These are phyloP conservation scores for Tagetes erecta DNA, from an alignment of 129 eudicot species.

Conservation along the genomic window DNA sequence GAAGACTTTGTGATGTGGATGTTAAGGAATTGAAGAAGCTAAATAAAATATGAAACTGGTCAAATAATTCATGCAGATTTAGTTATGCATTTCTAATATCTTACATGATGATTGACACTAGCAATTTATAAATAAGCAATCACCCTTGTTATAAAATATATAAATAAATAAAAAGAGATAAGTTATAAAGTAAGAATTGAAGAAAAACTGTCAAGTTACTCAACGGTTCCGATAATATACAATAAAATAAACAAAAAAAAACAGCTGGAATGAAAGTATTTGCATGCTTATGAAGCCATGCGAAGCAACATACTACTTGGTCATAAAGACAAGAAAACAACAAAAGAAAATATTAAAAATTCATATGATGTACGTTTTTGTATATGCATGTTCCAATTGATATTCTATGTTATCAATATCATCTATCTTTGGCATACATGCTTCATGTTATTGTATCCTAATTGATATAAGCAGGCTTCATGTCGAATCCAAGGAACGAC, in stretches of 20 bases:
- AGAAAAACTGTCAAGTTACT: constrained; percentile 40
- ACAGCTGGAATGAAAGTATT: constrained; percentile 33
- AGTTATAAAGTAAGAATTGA: constrained; percentile 26
- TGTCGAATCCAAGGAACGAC: not conserved
- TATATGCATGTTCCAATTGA: not conserved
- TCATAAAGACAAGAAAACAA: constrained; percentile 42
- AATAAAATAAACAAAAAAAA: constrained; percentile 15
- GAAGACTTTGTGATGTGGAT: constrained; percentile 23
- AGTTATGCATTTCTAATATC: constrained; percentile 29
- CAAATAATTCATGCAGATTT: constrained; percentile 24
- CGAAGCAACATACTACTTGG: constrained; percentile 43
- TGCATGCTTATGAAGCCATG: constrained; percentile 43
- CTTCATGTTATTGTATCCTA: not conserved
- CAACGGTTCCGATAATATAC: constrained; percentile 16
- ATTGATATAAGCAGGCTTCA: not conserved
- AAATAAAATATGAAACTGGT: not conserved
- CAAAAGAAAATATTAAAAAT: not conserved
- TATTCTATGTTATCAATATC: constrained; percentile 7
- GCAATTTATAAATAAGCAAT: not conserved
- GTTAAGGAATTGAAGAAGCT: constrained; percentile 2
- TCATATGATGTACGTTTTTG: no score
- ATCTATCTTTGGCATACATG: constrained; percentile 14
- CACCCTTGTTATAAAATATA: not conserved
- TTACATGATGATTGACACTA: constrained; percentile 42
- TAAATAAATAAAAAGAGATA: not conserved